Percentiles rank a stretch among this genome's conserved stretches.
These are phyloP conservation scores for Myxozyma geophila DNA, from an alignment of 805 yeast genomes.

Conservation along the genomic window DNA sequence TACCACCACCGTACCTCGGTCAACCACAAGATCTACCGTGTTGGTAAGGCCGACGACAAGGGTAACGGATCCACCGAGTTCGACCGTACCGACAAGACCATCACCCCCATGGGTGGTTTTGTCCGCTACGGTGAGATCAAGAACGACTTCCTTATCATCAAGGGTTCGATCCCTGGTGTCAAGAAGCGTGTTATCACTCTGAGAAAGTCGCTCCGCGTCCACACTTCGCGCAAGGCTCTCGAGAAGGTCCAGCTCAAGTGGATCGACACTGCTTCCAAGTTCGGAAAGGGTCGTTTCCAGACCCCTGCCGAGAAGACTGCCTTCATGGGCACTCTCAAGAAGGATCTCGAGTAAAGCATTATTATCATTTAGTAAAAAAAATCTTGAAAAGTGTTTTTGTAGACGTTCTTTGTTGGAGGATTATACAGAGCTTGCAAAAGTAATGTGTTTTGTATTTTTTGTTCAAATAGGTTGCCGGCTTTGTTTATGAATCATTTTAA, in stretches of 20 bases:
- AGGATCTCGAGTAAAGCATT: conserved; percentile 31
- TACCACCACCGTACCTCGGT: conserved; percentile 99
- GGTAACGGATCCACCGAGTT: conserved; percentile 93
- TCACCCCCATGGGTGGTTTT: conserved; percentile 99
- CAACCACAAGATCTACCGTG: conserved; percentile 99
- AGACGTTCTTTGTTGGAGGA: conserved; percentile 15
- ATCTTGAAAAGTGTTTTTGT: conserved; percentile 5
- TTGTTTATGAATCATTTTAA: conserved; percentile 18
- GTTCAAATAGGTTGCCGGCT: conserved; percentile 23
- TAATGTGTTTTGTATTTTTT: conserved; percentile 14
- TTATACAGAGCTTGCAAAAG: conserved; percentile 15
- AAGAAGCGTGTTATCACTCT: conserved; percentile 99
- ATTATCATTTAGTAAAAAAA: background rate
- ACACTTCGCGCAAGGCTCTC: conserved; percentile 96
- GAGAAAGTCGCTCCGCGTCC: conserved; percentile 97
- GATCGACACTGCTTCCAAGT: conserved; percentile 99
- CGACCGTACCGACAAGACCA: conserved; percentile 99
- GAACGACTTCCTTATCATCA: conserved; percentile 95
- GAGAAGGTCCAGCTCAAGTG: conserved; percentile 97
- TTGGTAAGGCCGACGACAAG: conserved; percentile 96
- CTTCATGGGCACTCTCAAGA: conserved; percentile 98
- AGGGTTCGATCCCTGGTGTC: conserved; percentile 99
- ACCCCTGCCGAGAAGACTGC: conserved; percentile 99
- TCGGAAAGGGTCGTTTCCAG: conserved; percentile 99
- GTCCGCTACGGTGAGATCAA: conserved; percentile 98